phyloP scores from a whole-genome alignment of 1,284 basidiomycete species.

The Moesziomyces sp. region DNA sequence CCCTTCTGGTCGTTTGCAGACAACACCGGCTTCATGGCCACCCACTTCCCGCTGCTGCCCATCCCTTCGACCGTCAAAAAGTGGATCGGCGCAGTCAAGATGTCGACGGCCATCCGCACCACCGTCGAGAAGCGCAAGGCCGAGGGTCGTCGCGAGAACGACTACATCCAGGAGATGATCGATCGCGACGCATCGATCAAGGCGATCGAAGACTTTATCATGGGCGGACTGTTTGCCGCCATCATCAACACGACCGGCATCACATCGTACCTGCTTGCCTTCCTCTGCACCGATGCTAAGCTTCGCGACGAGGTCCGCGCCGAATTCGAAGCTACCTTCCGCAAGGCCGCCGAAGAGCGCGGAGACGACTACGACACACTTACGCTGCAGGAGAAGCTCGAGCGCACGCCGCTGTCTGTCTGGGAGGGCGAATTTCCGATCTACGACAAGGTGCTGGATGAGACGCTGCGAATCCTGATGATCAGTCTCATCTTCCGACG shows the following conservation, averaged over 20 bases:
- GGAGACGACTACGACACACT: constrained; percentile 41
- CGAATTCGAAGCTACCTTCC: constrained; percentile 36
- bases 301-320: constrained; percentile 16
- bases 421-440: constrained; percentile 40
- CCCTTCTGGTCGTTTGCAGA: constrained; percentile 52
- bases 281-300: constrained; percentile 21
- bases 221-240: constrained; percentile 50
- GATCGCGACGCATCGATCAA: constrained; percentile 25
- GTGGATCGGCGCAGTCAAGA: constrained; percentile 45
- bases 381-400: constrained; percentile 29
- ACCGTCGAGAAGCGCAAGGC: constrained; percentile 33
- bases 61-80: constrained; percentile 27
- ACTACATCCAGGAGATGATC: constrained; percentile 47
- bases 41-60: constrained; percentile 33
- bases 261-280: constrained; percentile 31
- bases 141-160: constrained; percentile 40
- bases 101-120: constrained; percentile 36
- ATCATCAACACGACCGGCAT: constrained; percentile 57
- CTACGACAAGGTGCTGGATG: constrained; percentile 35
- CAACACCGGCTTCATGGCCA: constrained; percentile 44
- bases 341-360: constrained; percentile 23
- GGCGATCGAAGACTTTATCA: constrained; percentile 42
- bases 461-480: constrained; percentile 47
- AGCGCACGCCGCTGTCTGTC: constrained; percentile 18
- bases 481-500: constrained; percentile 45